Conservation (phyloP, 140 eudicot species). For the Senecio squalidus region DNA sequence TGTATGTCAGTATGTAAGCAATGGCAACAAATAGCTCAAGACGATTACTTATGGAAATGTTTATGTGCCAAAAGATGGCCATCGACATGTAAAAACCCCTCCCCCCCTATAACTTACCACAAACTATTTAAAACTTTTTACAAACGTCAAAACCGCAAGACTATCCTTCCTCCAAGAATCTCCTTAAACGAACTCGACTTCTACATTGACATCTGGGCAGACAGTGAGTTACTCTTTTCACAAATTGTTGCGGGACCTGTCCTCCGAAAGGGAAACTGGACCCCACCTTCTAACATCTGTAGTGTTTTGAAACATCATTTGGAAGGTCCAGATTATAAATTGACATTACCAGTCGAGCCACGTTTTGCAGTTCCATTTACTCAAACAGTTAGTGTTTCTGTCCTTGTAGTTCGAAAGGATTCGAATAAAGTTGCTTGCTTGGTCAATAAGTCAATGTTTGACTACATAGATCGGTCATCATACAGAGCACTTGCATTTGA, state of each 20-base stretch:
- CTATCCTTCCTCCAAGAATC: conserved; percentile 65
- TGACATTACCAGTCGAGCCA: conserved; percentile 67
- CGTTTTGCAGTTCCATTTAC: conserved; percentile 49
- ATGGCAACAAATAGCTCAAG: conserved; percentile 68
- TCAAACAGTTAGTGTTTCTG: conserved; percentile 50
- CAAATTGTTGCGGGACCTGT: conserved; percentile 65
- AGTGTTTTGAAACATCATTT: conserved; percentile 46
- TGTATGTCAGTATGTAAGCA: conserved; percentile 66
- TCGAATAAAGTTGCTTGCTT: conserved; percentile 63
- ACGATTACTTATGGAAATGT: conserved; percentile 83
- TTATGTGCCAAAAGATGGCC: conserved; percentile 80
- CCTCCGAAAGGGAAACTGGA: conserved; percentile 46
- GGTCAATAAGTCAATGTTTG: conserved; percentile 47
- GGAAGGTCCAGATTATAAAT: conserved; percentile 64
- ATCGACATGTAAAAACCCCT: conserved; percentile 55
- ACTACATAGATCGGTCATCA: conserved; percentile 60
- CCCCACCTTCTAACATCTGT: conserved; percentile 52
- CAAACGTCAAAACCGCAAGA: conserved; percentile 40
- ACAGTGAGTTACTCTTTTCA: conserved; percentile 49
- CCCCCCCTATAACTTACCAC: conserved; percentile 50
- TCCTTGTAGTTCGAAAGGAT: conserved; percentile 69
- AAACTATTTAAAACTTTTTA: conserved; percentile 50
- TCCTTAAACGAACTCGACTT: conserved; percentile 67
- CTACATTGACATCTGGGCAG: conserved; percentile 76
- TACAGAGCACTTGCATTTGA: conserved; percentile 66